Evolutionary conservation across 2,329 filamentous ascomycete species (phyloP), one percentile per base, ranked within the genome.

Genomic region (Penicillium crustosum): DNA sequence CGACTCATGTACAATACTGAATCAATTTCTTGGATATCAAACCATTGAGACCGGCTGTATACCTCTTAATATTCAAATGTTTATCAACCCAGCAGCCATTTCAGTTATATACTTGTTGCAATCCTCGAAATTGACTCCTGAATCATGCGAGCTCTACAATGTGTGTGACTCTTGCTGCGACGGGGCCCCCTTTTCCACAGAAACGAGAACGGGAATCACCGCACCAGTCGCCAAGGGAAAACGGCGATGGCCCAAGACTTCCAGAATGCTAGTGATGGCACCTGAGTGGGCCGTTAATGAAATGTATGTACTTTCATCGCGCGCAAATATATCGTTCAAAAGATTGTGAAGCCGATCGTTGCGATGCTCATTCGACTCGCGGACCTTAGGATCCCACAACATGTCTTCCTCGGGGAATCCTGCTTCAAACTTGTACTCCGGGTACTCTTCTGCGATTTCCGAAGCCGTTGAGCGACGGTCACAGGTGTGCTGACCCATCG

Each of bases 401-500:
- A 77, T 74, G 65, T 87, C 85, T 0, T 78, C 63, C 61, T 86
- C 83, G 0, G 76, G 63, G 57, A 88, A 86, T 0, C 77, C 79
- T 4, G 70, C 64, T 64, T 87, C 84, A 61, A 87, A 78, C 0
- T 51, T 69, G 68, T 79, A 86, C 2, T 62, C 62, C 0, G 84
- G 83, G 63, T 82, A 86, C 47, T 76, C 74, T 1, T 67, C 39
- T 13, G 70, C 66, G 57, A 87, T 86, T 44, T 72, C 76, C 0
- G 79, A 74, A 57, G 75, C 78, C 59, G 71, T 75, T 39, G 79
- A 82, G 10, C 85, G 78, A 15, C 80, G 78, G 70, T 87, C 83
- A 68, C 85, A 88, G 0, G 85, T 87, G 68, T 87, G 85, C 29
- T 83, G 78, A 19, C 83, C 83, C 53, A 86, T 78, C 0, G 81